These are phyloP conservation scores for Penicillium soppii DNA, from an alignment of 495 filamentous ascomycete genomes.

Conservation along the genomic window DNA sequence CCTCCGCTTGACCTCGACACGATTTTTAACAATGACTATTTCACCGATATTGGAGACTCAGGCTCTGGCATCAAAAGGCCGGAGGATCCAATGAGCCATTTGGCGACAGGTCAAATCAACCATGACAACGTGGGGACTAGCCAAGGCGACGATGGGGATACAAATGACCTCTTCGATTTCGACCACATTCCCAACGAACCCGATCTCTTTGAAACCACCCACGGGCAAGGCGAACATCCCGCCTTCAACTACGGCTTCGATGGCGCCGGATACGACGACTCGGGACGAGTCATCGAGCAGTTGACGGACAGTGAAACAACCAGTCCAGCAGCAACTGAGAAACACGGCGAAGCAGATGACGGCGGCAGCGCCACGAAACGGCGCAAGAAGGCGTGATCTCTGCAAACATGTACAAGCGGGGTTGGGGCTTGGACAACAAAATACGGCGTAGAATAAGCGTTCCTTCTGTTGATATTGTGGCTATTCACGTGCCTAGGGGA, in stretches of 20 bases:
- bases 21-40: constrained; percentile 67
- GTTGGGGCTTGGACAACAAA: neutral
- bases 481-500: neutral
- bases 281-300: constrained; percentile 42
- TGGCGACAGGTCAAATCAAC: constrained; percentile 7
- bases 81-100: constrained; percentile 16
- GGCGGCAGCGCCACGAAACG: constrained; percentile 36
- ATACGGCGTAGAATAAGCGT: constrained; percentile 3
- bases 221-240: constrained; percentile 21
- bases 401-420: neutral
- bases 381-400: constrained; percentile 35
- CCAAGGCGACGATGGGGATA: constrained; percentile 26
- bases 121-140: constrained; percentile 8
- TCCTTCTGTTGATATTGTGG: neutral
- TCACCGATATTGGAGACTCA: constrained; percentile 42
- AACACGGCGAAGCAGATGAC: constrained; percentile 9
- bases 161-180: constrained; percentile 43
- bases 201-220: constrained; percentile 37
- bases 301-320: constrained; percentile 49
- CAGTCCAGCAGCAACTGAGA: constrained; percentile 38
- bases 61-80: constrained; percentile 28
- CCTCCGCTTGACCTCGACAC: constrained; percentile 64
- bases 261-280: constrained; percentile 27
- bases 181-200: constrained; percentile 39
- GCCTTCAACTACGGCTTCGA: constrained; percentile 34